Evolutionary conservation across 441 rosid species (phyloP).

Genomic region (Gossypium schwendimanii): DNA sequence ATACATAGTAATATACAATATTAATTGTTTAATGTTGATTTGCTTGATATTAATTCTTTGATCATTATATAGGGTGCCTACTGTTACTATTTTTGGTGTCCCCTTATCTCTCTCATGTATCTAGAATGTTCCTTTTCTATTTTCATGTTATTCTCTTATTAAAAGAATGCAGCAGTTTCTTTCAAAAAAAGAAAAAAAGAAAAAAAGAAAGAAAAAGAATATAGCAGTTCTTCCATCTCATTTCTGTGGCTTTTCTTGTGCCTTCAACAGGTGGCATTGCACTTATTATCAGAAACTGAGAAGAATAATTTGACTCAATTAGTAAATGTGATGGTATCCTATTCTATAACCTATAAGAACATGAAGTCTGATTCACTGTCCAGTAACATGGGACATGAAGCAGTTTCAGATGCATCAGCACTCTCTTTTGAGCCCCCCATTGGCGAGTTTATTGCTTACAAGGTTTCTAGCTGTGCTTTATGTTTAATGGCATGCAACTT

Average conservation of each 20-base stretch:
- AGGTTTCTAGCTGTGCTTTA: constrained; percentile 40
- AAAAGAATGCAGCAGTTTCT: not conserved
- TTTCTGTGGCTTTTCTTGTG: constrained; percentile 12
- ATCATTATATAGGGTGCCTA: constrained; percentile 7
- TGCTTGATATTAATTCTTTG: not conserved
- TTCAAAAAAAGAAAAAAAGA: too few species aligned
- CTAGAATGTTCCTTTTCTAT: not conserved
- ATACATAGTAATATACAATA: not conserved
- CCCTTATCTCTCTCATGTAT: not conserved
- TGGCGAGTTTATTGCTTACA: constrained; percentile 56
- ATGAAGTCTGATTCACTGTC: constrained; percentile 40
- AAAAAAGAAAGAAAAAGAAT: too few species aligned
- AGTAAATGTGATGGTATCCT: constrained; percentile 66
- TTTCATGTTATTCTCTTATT: not conserved
- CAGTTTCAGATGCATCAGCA: constrained; percentile 40
- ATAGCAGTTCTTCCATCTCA: not conserved
- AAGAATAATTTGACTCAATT: constrained; percentile 61
- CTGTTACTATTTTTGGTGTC: not conserved
- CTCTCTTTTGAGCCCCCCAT: constrained; percentile 76
- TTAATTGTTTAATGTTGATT: not conserved
- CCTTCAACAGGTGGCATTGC: constrained; percentile 66
- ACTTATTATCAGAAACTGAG: constrained; percentile 68
- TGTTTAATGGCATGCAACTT: not conserved
- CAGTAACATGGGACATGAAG: constrained; percentile 37
- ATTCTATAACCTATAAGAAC: constrained; percentile 65